Evolutionary conservation across 257 asterid genomes (phyloP), one percentile per base, ranked within the genome.

Genomic region (Sherardia arvensis): DNA sequence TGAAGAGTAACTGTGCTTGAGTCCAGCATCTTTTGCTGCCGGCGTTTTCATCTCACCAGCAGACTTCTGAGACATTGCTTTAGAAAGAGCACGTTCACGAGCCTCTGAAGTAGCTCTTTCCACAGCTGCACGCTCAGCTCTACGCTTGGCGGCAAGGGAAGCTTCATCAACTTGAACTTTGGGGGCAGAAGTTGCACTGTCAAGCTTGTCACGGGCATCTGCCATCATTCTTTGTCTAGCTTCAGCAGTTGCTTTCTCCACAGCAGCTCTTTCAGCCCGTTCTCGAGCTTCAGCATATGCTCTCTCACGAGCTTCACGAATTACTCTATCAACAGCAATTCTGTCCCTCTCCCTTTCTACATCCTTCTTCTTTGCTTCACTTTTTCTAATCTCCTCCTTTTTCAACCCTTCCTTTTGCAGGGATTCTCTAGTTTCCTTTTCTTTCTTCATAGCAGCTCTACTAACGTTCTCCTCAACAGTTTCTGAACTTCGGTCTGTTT

Each of bases 21-120:
- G 78, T 69, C 71, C 87, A 66, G 66, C 75, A 69, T 75, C 54
- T 76, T 77, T 77, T 29, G 81, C 97, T 65, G 73, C 73, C 67
- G 73, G 79, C 21, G 77, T 43, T 77, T 74, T 79, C 55, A 68
- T 73, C 66, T 84, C 87, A 27, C 74, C 66, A 45, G 68, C 70
- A 74, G 72, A 61, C 73, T 91, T 91, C 67, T 61, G 90, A 53
- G 96, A 88, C 81, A 78, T 67, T 54, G 96, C 97, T 80, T 90
- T 93, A 78, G 80, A 87, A 49, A 85, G 79, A 65, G 97, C 99
- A 66, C 99, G 96, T 72, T 78, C 95, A 71, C 97, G 96, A 63
- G 97, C 99, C 81, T 93, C 99, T 54, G 84, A 79, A 22, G 96
- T 85, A 72, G 94, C 99, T 75, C 96, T 79, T 74, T 92, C 99